A percentile compares a stretch with the other conserved stretches of the same genome.
phyloP scores from a whole-genome alignment of 202 grass and related monocot genomes.

The Eragrostis tef region DNA sequence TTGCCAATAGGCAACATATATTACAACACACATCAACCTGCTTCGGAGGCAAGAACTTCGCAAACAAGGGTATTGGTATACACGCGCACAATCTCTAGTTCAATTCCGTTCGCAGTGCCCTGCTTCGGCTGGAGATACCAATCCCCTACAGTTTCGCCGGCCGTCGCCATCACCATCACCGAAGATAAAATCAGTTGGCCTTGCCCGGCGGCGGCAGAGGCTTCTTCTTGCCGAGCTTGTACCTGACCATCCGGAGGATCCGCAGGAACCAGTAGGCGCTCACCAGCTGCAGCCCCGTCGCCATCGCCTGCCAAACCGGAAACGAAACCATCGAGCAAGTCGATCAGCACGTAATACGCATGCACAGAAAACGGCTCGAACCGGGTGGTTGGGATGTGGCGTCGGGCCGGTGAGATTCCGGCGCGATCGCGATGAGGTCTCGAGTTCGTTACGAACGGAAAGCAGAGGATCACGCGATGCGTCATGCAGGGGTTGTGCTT shows the following conservation, averaged over 20 bases:
- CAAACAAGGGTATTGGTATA: neutral
- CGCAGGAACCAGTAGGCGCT: constrained; percentile 94
- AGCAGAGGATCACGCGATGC: neutral
- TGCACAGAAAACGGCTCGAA: neutral
- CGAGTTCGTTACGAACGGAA: neutral
- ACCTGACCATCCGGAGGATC: constrained; percentile 81
- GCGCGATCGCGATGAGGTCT: neutral
- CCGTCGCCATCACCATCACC: neutral
- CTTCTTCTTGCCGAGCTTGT: constrained; percentile 70
- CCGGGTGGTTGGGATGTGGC: too few relatives aligned
- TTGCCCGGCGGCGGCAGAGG: constrained; percentile 15
- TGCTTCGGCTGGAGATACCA: neutral
- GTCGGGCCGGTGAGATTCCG: constrained; percentile 22
- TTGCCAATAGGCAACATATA: neutral
- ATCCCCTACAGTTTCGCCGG: neutral
- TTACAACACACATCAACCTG: neutral
- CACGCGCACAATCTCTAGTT: neutral
- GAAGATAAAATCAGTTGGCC: neutral
- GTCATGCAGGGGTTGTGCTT: too few relatives aligned
- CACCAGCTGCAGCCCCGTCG: constrained; percentile 74
- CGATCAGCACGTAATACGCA: neutral
- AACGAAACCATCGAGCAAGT: neutral
- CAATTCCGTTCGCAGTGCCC: neutral
- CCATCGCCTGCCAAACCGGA: constrained; percentile 58
- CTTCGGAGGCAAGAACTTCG: neutral